Evolutionary conservation across 495 filamentous ascomycete genomes (phyloP), one percentile per base, ranked within the genome.

Genomic region (Penicillium simplicissimum): DNA sequence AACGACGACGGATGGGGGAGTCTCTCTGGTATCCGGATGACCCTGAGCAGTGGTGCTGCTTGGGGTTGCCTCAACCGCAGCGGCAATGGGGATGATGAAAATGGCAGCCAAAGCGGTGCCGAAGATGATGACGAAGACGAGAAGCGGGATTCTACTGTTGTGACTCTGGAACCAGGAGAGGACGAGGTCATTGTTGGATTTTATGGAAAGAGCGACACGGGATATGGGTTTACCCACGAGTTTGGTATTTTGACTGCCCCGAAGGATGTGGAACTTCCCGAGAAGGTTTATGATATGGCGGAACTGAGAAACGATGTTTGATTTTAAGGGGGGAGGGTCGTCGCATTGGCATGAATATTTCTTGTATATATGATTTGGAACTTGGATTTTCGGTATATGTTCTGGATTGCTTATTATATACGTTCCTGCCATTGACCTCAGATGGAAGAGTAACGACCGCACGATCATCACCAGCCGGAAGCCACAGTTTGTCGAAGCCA

Each of bases 231-330:
- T 23, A 67, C 68, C 0, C 17, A 64, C 7, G 56, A 57, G 28
- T 81, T 81, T 60, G 78, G 76, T 6, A 81, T 81, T 45, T 63
- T 81, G 40, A 76, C 78, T 4, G 76, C 74, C 6, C 73, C 74
- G 3, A 71, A 67, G 57, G 64, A 61, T 36, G 64, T 71, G 1
- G 72, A 74, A 28, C 55, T 77, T 38, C 78, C 76, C 1, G 68
- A 64, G 14, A 57, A 45, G 1, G 66, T 74, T 6, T 79, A 79
- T 59, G 72, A 79, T 54, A 53, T 53, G 33, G 51, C 51, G 23
- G 48, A 52, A 52, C 48, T 52, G 48, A 52, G 48, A 17, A 52
- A 52, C 33, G 48, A 52, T 17, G 13, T 52, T n/a, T 11, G 14
- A 14, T 10, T 31, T 31, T 4, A 31, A 4, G 28, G 28, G 28